Base-by-base conservation (phyloP, 805 yeast species). In the Yamadazyma paraphyllophila region DNA sequence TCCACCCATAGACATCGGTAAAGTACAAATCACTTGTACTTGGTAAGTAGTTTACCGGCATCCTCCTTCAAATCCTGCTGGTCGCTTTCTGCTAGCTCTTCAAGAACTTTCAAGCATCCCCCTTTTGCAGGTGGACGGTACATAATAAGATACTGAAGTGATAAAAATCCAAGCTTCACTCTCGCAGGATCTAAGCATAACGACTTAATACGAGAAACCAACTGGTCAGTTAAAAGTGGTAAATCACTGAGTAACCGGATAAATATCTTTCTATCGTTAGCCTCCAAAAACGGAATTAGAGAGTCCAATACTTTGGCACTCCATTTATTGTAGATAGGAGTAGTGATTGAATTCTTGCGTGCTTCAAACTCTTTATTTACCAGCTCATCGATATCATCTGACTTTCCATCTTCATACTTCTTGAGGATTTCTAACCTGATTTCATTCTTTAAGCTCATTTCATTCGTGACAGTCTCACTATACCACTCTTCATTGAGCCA, bases 401-500 rank as follows among this genome's bases (percentile, higher is more conserved):
- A 60, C 52, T 47, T 47, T 29, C 59, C 44, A 24, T 48, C 52
- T 48, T 53, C 68, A 36, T 42, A 44, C 10, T 50, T 43, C 6
- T 52, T 48, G 10, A 58, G 54, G 5, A 56, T 50, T 4, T 58
- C 57, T 4, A 48, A 41, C 53, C 49, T 31, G 60, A 45, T 29
- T 46, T 51, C 56, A 9, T 56, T 61, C 53, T 49, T 50, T 30
- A 57, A 20, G 26, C 49, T 53, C 47, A 52, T 64, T 48, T 71
- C 74, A 47, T 63, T 65, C 40, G 58, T 55, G 2, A 77, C 76
- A 46, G 58, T 67, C 57, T 83, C 87, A 40, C 80, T 71, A 66
- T 80, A 83, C 95, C 97, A 94, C 63, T 94, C 99, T 65, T 94
- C 99, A 57, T 86, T 91, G 45, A 94, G 68, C 99, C 99, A 94